These are phyloP conservation scores for Wickerhamiella hasegawae DNA, from an alignment of 805 yeast genomes.

Conservation along the genomic window DNA sequence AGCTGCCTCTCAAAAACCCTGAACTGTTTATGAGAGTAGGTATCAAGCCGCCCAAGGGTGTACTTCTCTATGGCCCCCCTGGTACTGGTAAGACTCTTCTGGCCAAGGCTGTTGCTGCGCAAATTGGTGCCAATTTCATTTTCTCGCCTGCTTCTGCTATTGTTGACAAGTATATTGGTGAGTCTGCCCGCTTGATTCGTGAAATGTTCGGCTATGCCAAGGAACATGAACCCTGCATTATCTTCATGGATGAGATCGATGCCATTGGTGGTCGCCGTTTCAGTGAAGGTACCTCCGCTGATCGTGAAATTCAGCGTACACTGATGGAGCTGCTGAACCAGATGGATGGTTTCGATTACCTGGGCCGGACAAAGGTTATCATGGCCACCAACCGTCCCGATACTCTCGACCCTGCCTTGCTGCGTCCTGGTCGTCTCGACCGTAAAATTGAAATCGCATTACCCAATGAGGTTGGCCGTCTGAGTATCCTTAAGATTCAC, in stretches of 20 bases:
- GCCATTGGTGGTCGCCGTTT: conserved; percentile 98
- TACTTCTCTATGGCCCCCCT: conserved; percentile 91
- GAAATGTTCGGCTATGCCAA: conserved; percentile 97
- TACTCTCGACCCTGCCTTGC: conserved; percentile 89
- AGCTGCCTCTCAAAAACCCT: conserved; percentile 90
- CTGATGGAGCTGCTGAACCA: conserved; percentile 92
- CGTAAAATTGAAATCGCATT: conserved; percentile 89
- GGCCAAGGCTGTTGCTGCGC: conserved; percentile 97
- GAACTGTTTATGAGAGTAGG: conserved; percentile 92
- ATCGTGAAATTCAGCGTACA: conserved; percentile 95
- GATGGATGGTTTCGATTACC: conserved; percentile 95
- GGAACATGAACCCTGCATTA: conserved; percentile 96
- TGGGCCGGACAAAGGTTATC: conserved; percentile 92
- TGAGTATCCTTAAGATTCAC: conserved; percentile 89
- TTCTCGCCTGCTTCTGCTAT: conserved; percentile 98
- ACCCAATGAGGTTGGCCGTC: conserved; percentile 91
- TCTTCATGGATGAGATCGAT: conserved; percentile 96
- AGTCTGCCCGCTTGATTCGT: conserved; percentile 87
- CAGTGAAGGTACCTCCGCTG: conserved; percentile 96
- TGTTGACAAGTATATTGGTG: conserved; percentile 96
- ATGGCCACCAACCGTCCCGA: conserved; percentile 99
- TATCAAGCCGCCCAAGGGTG: conserved; percentile 98
- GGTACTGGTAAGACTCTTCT: conserved; percentile 94
- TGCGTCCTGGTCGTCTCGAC: conserved; percentile 95
- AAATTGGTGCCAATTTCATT: conserved; percentile 94